A percentile compares a stretch with the other conserved stretches of the same genome.
These are phyloP conservation scores for Geotrichum carabidarum DNA, from an alignment of 1,139 yeast species.

Conservation along the genomic window DNA sequence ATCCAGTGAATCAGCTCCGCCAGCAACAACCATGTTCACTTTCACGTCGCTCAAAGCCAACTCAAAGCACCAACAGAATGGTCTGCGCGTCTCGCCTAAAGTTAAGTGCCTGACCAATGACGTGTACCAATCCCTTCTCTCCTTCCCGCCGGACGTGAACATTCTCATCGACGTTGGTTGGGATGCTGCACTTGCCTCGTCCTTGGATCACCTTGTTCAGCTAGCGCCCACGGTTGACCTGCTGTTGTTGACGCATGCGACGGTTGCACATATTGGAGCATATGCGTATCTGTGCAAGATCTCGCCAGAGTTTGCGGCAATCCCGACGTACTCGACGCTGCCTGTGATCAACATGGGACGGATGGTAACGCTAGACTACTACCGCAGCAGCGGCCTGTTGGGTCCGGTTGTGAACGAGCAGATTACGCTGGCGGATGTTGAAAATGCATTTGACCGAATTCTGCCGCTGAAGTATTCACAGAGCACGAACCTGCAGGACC, in stretches of 20 bases:
- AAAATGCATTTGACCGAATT: slow-evolving; percentile 68
- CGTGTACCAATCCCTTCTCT: slow-evolving; percentile 26
- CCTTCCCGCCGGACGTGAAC: slow-evolving; percentile 27
- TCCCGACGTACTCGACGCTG: slow-evolving; percentile 80
- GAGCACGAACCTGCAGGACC: slow-evolving; percentile 43
- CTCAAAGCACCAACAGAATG: slow-evolving; percentile 6
- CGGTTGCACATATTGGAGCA: slow-evolving; percentile 77
- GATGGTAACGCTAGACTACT: slow-evolving; percentile 74
- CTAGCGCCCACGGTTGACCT: slow-evolving; percentile 50
- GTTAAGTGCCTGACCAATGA: slow-evolving; percentile 6
- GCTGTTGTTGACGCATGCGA: slow-evolving; percentile 78
- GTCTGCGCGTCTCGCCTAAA: slow-evolving; percentile 4
- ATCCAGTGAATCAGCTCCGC: not conserved
- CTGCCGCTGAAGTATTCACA: slow-evolving; percentile 73
- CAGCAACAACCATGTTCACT: slow-evolving; percentile 12
- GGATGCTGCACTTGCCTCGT: slow-evolving; percentile 33
- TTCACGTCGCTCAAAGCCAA: slow-evolving; percentile 12
- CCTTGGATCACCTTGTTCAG: slow-evolving; percentile 27
- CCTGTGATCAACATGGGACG: slow-evolving; percentile 87
- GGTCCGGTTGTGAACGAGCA: slow-evolving; percentile 63
- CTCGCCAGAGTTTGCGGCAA: slow-evolving; percentile 59
- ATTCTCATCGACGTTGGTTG: slow-evolving; percentile 41
- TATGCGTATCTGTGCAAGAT: slow-evolving; percentile 60
- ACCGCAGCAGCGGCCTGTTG: slow-evolving; percentile 63
- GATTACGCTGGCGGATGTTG: slow-evolving; percentile 70